phyloP scores from a whole-genome alignment of 2,329 filamentous ascomycete species.

The Paradendryphiella salina region DNA sequence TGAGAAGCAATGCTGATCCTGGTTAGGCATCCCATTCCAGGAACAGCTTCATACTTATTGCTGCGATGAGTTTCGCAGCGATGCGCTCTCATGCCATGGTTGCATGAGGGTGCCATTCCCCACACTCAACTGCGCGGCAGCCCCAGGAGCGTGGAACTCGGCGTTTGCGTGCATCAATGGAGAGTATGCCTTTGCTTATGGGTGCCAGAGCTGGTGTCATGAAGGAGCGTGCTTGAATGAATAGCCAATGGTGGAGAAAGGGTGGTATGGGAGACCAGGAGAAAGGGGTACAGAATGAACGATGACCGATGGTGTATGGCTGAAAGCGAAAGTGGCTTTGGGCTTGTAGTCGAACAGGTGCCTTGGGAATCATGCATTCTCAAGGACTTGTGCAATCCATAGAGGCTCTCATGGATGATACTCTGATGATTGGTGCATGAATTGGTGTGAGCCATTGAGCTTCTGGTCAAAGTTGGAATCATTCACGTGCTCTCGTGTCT shows the following conservation, averaged over 20 bases:
- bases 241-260: neutral
- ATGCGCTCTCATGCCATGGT: conserved; percentile 22
- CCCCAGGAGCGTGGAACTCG: conserved; percentile 17
- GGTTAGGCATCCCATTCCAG: conserved; percentile 17
- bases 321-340: too few relatives aligned
- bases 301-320: too few relatives aligned
- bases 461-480: neutral
- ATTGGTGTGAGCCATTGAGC: neutral
- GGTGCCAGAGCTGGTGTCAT: conserved; percentile 14
- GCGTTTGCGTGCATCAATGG: conserved; percentile 19
- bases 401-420: too few relatives aligned
- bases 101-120: conserved; percentile 18
- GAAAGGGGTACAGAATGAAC: neutral
- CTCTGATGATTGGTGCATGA: neutral
- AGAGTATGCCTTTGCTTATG: conserved; percentile 9
- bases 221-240: conserved; percentile 6
- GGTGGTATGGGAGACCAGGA: neutral
- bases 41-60: conserved; percentile 25
- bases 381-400: too few relatives aligned
- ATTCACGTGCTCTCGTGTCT: conserved; percentile 7
- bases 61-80: conserved; percentile 16
- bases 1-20: neutral
- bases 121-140: conserved; percentile 17
- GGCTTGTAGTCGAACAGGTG: too few relatives aligned
- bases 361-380: too few relatives aligned